phyloP scores from a whole-genome alignment of 2,329 filamentous ascomycete genomes.

The Penicillium sp. region DNA sequence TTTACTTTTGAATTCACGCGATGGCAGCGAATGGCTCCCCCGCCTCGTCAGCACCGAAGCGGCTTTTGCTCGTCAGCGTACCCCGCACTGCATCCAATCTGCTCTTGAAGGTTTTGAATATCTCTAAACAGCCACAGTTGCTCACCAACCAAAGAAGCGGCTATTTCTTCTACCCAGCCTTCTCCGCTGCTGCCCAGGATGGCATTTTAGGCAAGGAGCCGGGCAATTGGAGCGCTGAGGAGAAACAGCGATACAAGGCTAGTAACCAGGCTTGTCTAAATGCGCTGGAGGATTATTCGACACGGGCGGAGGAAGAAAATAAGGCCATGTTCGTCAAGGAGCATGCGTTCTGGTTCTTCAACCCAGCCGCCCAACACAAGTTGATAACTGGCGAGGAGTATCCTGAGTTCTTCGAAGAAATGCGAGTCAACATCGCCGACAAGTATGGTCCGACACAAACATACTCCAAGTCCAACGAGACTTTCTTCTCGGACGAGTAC shows the following conservation, averaged over 20 bases:
- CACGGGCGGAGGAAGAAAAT: conserved; percentile 30
- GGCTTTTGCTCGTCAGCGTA: conserved; percentile 23
- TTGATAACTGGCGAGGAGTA: conserved; percentile 16
- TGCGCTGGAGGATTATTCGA: conserved; percentile 33
- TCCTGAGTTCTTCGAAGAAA: conserved; percentile 17
- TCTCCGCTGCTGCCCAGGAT: conserved; percentile 14
- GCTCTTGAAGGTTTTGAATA: conserved; percentile 26
- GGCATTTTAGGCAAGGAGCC: conserved; percentile 27
- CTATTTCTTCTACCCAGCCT: conserved; percentile 30
- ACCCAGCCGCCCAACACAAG: conserved; percentile 30
- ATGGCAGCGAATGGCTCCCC: conserved; percentile 15
- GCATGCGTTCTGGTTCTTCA: conserved; percentile 40
- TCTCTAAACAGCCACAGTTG: conserved; percentile 26
- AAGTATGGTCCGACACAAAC: conserved; percentile 26
- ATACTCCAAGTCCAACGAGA: conserved; percentile 40
- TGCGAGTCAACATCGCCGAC: conserved; percentile 27
- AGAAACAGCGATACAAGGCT: conserved; percentile 31
- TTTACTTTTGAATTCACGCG: background rate
- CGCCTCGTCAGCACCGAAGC: conserved; percentile 10
- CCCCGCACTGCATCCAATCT: conserved; percentile 33
- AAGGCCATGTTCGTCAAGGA: conserved; percentile 47
- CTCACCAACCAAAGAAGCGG: conserved; percentile 23
- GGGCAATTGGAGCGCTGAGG: conserved; percentile 37
- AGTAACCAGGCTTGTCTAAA: conserved; percentile 38
- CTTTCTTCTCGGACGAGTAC: conserved; percentile 45